Percentiles rank a stretch among this genome's conserved stretches.
phyloP scores from a whole-genome alignment of 1,284 basidiomycete genomes.

The Malassezia japonica region DNA sequence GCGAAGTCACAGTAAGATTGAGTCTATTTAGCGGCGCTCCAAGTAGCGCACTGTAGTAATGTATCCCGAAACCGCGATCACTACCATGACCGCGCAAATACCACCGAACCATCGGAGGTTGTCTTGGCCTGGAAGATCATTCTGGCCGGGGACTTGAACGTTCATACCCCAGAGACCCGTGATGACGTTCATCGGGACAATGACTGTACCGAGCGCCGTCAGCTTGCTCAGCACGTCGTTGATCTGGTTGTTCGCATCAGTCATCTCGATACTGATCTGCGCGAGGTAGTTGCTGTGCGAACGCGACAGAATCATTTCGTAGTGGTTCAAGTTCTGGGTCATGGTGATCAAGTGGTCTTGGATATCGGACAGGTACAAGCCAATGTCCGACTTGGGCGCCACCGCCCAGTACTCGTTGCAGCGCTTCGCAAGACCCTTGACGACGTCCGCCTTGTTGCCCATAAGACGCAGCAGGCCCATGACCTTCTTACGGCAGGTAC shows the following conservation, averaged over 20 bases:
- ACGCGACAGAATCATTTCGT: slow-evolving; percentile 79
- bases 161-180: slow-evolving; percentile 49
- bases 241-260: slow-evolving; percentile 96
- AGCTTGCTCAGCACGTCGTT: slow-evolving; percentile 98
- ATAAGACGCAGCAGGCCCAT: slow-evolving; percentile 89
- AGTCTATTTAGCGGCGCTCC: slow-evolving; percentile 18
- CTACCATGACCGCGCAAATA: slow-evolving; percentile 39
- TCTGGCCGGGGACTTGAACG: slow-evolving; percentile 45
- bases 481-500: slow-evolving; percentile 97
- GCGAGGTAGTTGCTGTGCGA: slow-evolving; percentile 82
- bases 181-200: slow-evolving; percentile 58
- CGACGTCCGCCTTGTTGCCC: slow-evolving; percentile 99
- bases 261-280: slow-evolving; percentile 51
- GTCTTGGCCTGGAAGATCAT: too few relatives aligned
- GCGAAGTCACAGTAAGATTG: slow-evolving; percentile 2
- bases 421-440: slow-evolving; percentile 93
- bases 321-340: slow-evolving; percentile 69
- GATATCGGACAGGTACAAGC: slow-evolving; percentile 78
- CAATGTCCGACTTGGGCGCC: slow-evolving; percentile 94
- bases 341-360: slow-evolving; percentile 97
- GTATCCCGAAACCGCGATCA: slow-evolving; percentile 41
- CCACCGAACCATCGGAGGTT: slow-evolving; percentile 44
- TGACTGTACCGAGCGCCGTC: slow-evolving; percentile 91
- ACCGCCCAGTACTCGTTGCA: slow-evolving; percentile 98
- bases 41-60: slow-evolving; percentile 43